These are phyloP conservation scores for Picea glauca DNA, from an alignment of 75 land plant genomes.

Conservation along the genomic window DNA sequence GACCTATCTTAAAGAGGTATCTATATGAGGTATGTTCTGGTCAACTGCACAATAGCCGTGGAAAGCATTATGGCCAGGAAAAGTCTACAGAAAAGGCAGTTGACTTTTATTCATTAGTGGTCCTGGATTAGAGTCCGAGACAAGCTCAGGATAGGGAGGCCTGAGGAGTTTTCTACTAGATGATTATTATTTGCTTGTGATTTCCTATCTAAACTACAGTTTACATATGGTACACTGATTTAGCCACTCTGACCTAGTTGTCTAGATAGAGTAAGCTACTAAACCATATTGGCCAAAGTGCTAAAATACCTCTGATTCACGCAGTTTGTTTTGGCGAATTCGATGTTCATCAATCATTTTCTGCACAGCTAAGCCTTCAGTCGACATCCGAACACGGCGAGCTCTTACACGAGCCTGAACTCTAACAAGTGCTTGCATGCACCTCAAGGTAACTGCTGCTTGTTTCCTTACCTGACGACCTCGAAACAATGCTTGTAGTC, in stretches of 20 bases:
- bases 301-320: constrained; percentile 66
- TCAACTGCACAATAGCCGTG: too few relatives aligned
- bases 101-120: too few relatives aligned
- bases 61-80: too few relatives aligned
- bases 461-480: constrained; percentile 79
- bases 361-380: constrained; percentile 89
- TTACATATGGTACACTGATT: background rate
- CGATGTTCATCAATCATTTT: constrained; percentile 50
- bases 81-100: too few relatives aligned
- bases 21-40: too few relatives aligned
- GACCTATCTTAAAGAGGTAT: too few relatives aligned
- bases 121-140: too few relatives aligned
- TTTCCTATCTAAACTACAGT: background rate
- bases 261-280: background rate
- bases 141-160: background rate
- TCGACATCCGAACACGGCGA: constrained; percentile 84
- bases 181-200: background rate
- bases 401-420: constrained; percentile 93
- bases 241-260: background rate
- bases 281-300: background rate
- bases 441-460: constrained; percentile 81
- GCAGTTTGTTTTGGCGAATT: constrained; percentile 44
- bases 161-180: background rate
- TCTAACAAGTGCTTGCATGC: constrained; percentile 94
- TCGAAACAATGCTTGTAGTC: constrained; percentile 75